These are phyloP conservation scores for Fusarium virguliforme DNA, from an alignment of 2,329 filamentous ascomycete species.

Conservation along the genomic window DNA sequence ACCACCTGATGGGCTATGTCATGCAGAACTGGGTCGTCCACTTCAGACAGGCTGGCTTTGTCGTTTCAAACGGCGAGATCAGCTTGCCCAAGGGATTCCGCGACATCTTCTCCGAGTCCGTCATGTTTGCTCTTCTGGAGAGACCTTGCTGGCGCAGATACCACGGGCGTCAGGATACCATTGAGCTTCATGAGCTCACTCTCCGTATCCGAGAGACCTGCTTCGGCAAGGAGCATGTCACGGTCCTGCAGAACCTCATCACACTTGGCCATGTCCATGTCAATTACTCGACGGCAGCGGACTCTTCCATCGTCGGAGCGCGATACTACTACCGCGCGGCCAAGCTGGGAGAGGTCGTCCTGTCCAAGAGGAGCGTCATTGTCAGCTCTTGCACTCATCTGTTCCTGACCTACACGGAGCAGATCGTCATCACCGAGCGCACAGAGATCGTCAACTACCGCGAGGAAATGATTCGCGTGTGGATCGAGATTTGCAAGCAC, in stretches of 20 bases:
- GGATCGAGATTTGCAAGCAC: conserved; percentile 58
- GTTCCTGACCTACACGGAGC: conserved; percentile 57
- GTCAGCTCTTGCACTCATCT: conserved; percentile 56
- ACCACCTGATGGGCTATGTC: conserved; percentile 56
- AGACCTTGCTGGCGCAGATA: conserved; percentile 53
- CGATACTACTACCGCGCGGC: conserved; percentile 58
- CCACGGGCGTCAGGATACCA: conserved; percentile 41
- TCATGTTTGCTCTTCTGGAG: conserved; percentile 58
- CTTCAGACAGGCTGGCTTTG: conserved; percentile 55
- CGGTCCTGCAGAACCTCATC: conserved; percentile 58
- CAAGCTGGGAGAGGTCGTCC: conserved; percentile 51
- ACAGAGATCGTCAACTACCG: conserved; percentile 57
- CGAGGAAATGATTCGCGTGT: conserved; percentile 58
- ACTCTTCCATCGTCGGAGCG: conserved; percentile 47
- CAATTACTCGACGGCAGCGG: conserved; percentile 38
- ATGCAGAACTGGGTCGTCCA: conserved; percentile 58
- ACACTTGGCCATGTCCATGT: conserved; percentile 56
- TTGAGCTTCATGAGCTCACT: conserved; percentile 54
- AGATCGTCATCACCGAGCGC: conserved; percentile 54
- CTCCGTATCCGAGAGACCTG: conserved; percentile 56
- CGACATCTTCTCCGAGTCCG: conserved; percentile 56
- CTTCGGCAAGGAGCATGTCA: conserved; percentile 56
- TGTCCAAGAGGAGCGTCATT: conserved; percentile 54
- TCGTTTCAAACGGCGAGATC: conserved; percentile 51
- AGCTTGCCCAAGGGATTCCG: conserved; percentile 54